Evolutionary conservation across 1,139 yeast genomes (phyloP).

Genomic region (Yamadazyma membranifaciens): DNA sequence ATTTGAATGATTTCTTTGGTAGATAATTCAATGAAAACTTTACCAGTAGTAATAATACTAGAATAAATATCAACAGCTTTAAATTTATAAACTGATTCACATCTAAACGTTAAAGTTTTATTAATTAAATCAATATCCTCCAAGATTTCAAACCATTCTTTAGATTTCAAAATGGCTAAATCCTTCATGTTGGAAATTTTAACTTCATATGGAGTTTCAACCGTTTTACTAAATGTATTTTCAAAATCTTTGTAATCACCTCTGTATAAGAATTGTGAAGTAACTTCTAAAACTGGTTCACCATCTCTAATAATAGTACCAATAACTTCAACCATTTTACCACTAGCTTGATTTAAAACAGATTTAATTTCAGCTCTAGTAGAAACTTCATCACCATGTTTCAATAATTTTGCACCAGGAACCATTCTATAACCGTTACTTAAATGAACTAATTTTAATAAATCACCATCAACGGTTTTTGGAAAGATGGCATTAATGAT

Average conservation of each 20-base stretch:
- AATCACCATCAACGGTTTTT: slow-evolving; percentile 91
- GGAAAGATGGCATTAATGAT: slow-evolving; percentile 98
- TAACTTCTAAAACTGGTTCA: slow-evolving; percentile 87
- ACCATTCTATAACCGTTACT: slow-evolving; percentile 93
- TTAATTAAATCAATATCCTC: slow-evolving; percentile 68
- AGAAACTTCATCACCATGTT: slow-evolving; percentile 82
- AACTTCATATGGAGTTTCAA: slow-evolving; percentile 86
- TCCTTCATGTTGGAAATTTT: slow-evolving; percentile 75
- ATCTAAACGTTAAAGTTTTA: slow-evolving; percentile 85
- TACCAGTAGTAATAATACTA: slow-evolving; percentile 81
- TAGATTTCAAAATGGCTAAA: slow-evolving; percentile 87
- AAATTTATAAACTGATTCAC: slow-evolving; percentile 80
- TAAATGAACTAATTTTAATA: slow-evolving; percentile 88
- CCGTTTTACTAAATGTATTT: slow-evolving; percentile 86
- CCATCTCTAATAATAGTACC: slow-evolving; percentile 82
- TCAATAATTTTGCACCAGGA: slow-evolving; percentile 88
- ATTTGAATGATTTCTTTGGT: slow-evolving; percentile 88
- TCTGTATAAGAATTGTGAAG: slow-evolving; percentile 94
- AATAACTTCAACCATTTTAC: slow-evolving; percentile 93
- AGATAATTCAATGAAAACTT: slow-evolving; percentile 83
- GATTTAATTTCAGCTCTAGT: slow-evolving; percentile 85
- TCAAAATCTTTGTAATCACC: slow-evolving; percentile 85
- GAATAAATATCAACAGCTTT: slow-evolving; percentile 75
- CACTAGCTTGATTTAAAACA: slow-evolving; percentile 86
- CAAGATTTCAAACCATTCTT: slow-evolving; percentile 96